Percentiles rank a stretch among this genome's conserved stretches.
Conservation (phyloP, 495 filamentous ascomycete species). For the Tuber aestivum region DNA sequence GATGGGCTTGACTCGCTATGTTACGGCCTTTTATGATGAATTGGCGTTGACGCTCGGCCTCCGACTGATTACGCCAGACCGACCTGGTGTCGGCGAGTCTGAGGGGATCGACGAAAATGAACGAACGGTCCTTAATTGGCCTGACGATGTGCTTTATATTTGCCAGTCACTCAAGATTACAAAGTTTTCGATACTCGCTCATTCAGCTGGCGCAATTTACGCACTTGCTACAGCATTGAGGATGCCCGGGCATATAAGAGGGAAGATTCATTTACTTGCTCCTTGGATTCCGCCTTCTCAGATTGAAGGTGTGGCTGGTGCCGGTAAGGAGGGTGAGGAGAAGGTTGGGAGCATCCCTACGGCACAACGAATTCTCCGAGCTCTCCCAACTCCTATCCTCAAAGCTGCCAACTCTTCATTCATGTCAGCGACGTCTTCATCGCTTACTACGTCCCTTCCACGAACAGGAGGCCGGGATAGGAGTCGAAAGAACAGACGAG, state of each 20-base stretch:
- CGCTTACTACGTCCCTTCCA: slow-evolving; percentile 75
- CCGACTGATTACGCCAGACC: slow-evolving; percentile 85
- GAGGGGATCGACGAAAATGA: slow-evolving; percentile 72
- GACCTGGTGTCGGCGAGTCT: slow-evolving; percentile 90
- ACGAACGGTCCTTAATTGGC: slow-evolving; percentile 87
- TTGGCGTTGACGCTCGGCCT: slow-evolving; percentile 78
- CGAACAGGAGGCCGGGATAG: slow-evolving; percentile 49
- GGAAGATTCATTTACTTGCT: slow-evolving; percentile 88
- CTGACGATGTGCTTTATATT: slow-evolving; percentile 92
- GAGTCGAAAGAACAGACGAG: slow-evolving; percentile 54
- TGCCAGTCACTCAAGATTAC: slow-evolving; percentile 88
- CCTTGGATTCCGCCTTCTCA: slow-evolving; percentile 99
- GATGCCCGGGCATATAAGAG: slow-evolving; percentile 92
- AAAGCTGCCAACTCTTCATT: slow-evolving; percentile 93
- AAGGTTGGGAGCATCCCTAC: slow-evolving; percentile 66
- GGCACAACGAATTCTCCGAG: slow-evolving; percentile 82
- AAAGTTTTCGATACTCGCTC: slow-evolving; percentile 96
- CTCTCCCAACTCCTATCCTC: slow-evolving; percentile 82
- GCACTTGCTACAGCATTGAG: slow-evolving; percentile 91
- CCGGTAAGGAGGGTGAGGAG: slow-evolving; percentile 39
- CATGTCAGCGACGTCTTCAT: slow-evolving; percentile 84
- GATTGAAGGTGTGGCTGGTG: slow-evolving; percentile 61
- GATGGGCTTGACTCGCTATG: slow-evolving; percentile 93
- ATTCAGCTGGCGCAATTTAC: slow-evolving; percentile 95
- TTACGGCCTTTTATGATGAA: slow-evolving; percentile 97